A percentile compares a stretch with the other conserved stretches of the same genome.
These are phyloP conservation scores for Candida coleopterorum DNA, from an alignment of 805 yeast species.

Conservation along the genomic window DNA sequence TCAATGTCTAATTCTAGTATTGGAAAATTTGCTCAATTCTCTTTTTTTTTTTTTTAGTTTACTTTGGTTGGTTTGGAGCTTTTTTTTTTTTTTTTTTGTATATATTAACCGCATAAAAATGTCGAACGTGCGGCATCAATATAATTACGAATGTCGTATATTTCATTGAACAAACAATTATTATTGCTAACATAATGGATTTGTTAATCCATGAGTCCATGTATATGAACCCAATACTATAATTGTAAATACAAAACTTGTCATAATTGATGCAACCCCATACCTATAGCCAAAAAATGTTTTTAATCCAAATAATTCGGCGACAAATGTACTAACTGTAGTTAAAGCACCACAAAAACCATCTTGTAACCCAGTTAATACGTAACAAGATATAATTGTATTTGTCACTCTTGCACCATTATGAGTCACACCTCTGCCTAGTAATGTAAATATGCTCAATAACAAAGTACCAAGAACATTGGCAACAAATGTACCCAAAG, in stretches of 20 bases:
- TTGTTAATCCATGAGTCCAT: conserved; percentile 56
- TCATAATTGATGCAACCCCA: conserved; percentile 41
- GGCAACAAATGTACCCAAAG: conserved; percentile 46
- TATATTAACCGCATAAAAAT: neutral
- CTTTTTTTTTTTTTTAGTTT: no score
- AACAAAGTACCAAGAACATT: conserved; percentile 46
- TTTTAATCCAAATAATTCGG: conserved; percentile 46
- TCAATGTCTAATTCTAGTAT: neutral
- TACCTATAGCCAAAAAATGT: conserved; percentile 44
- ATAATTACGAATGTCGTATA: no score
- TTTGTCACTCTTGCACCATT: conserved; percentile 22
- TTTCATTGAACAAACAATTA: no score
- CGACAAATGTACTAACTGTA: conserved; percentile 74
- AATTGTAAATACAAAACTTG: conserved; percentile 47
- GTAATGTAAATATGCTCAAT: conserved; percentile 39
- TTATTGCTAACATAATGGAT: conserved; percentile 14
- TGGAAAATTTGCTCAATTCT: conserved; percentile 7
- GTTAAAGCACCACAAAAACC: conserved; percentile 72
- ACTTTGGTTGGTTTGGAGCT: no score
- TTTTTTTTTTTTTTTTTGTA: no score
- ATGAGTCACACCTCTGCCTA: conserved; percentile 39
- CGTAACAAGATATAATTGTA: conserved; percentile 40
- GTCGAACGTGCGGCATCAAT: no score
- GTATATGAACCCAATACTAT: conserved; percentile 66
- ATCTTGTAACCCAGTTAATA: conserved; percentile 48